phyloP scores from a whole-genome alignment of 73 alveolate genomes.

The Tetrahymena malaccensis region DNA sequence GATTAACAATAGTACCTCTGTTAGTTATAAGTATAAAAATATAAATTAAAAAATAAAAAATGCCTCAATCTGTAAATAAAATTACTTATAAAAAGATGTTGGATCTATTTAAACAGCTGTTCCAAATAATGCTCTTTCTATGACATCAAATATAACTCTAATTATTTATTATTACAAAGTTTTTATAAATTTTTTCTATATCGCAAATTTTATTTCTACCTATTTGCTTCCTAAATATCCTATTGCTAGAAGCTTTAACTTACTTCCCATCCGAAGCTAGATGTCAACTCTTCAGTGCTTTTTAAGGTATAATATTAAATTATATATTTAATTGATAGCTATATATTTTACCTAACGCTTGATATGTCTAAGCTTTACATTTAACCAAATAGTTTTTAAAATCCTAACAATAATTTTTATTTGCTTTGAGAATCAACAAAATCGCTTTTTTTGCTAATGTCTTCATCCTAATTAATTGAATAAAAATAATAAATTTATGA shows the following conservation, averaged over 20 bases:
- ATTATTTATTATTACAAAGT: not conserved
- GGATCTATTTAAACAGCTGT: not conserved
- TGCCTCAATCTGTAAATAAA: not conserved
- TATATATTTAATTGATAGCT: not conserved
- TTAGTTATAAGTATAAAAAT: conserved; percentile 37
- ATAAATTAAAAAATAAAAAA: not conserved
- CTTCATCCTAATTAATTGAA: not conserved
- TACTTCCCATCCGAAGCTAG: conserved; percentile 86
- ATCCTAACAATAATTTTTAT: conserved; percentile 64
- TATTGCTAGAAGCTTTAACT: conserved; percentile 50
- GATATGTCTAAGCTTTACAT: conserved; percentile 60
- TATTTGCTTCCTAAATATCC: conserved; percentile 59
- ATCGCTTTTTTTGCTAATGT: conserved; percentile 33
- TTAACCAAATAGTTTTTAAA: conserved; percentile 81
- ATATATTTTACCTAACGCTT: not conserved
- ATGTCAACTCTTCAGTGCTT: conserved; percentile 84
- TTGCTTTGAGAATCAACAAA: conserved; percentile 67
- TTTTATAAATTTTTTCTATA: not conserved
- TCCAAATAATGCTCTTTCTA: conserved; percentile 24
- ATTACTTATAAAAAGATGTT: not conserved
- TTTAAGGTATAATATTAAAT: conserved; percentile 2
- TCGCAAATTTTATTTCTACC: not conserved
- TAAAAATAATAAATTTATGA: not conserved
- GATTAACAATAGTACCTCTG: conserved; percentile 64
- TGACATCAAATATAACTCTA: conserved; percentile 33